phyloP scores from a whole-genome alignment of 2,329 filamentous ascomycete genomes.

The Magnaporthales sp. region DNA sequence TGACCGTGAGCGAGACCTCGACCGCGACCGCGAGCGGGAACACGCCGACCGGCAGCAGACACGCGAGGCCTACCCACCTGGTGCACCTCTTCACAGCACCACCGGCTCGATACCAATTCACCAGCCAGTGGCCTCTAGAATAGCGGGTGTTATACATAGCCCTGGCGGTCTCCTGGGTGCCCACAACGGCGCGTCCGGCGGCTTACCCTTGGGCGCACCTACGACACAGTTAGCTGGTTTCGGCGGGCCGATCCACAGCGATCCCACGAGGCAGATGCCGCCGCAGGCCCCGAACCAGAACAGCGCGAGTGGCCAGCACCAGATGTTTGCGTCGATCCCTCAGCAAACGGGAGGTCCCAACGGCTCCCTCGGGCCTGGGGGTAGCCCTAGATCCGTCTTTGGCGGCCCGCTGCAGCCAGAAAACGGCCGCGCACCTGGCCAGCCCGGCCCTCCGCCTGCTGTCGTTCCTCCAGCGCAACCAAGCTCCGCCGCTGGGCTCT shows the following conservation, averaged over 20 bases:
- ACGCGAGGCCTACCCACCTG: constrained; percentile 49
- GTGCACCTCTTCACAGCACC: constrained; percentile 74
- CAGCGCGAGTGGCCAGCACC: constrained; percentile 37
- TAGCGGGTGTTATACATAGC: constrained; percentile 77
- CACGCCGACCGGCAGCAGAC: constrained; percentile 52
- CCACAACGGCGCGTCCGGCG: constrained; percentile 51
- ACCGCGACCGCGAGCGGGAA: constrained; percentile 50
- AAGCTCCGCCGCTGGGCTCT: constrained; percentile 35
- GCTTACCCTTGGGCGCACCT: constrained; percentile 43
- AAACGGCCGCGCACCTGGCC: constrained; percentile 51
- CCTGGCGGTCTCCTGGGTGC: constrained; percentile 80
- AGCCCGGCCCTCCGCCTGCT: constrained; percentile 40
- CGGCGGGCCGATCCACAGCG: constrained; percentile 44
- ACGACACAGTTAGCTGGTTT: constrained; percentile 38
- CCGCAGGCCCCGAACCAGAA: constrained; percentile 35
- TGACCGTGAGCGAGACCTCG: constrained; percentile 38
- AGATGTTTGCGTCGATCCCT: constrained; percentile 48
- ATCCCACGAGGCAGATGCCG: constrained; percentile 36
- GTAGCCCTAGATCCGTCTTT: constrained; percentile 56
- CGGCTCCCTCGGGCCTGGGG: constrained; percentile 47
- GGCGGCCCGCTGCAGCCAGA: constrained; percentile 60
- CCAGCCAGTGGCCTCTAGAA: constrained; percentile 81
- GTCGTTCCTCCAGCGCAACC: constrained; percentile 29
- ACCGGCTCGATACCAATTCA: constrained; percentile 85
- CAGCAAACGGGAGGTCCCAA: constrained; percentile 41